Conservation (phyloP, 805 yeast species). For the Yarrowia sp. region DNA sequence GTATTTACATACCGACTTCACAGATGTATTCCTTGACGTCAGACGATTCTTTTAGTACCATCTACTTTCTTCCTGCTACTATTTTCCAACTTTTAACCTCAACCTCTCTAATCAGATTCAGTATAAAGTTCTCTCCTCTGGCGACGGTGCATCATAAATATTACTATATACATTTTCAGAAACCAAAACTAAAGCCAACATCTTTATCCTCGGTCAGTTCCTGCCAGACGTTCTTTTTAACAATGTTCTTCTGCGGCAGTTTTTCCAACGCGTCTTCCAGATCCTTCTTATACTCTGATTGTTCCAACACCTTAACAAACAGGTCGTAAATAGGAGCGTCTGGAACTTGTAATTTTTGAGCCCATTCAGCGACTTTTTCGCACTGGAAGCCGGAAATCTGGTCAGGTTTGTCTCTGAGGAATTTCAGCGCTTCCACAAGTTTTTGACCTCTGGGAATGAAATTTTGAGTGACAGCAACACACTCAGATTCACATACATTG, state of each 20-base stretch:
- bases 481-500: conserved; percentile 52
- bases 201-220: conserved; percentile 37
- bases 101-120: no score
- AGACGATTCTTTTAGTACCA: no score
- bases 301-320: conserved; percentile 1
- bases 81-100: no score
- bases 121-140: no score
- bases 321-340: neutral
- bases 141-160: no score
- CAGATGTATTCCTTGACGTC: no score
- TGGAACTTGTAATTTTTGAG: neutral
- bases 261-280: neutral
- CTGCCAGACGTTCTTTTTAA: conserved; percentile 44
- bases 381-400: conserved; percentile 75
- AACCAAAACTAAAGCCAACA: conserved; percentile 40
- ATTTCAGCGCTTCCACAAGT: conserved; percentile 58
- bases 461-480: conserved; percentile 81
- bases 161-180: no score
- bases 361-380: conserved; percentile 35
- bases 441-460: conserved; percentile 66
- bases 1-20: no score
- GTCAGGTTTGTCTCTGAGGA: conserved; percentile 59
- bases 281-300: neutral
- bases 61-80: no score
- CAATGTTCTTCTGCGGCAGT: neutral